Evolutionary conservation across 1,284 basidiomycete genomes (phyloP).

Genomic region (Fomitopsis schrenkii): DNA sequence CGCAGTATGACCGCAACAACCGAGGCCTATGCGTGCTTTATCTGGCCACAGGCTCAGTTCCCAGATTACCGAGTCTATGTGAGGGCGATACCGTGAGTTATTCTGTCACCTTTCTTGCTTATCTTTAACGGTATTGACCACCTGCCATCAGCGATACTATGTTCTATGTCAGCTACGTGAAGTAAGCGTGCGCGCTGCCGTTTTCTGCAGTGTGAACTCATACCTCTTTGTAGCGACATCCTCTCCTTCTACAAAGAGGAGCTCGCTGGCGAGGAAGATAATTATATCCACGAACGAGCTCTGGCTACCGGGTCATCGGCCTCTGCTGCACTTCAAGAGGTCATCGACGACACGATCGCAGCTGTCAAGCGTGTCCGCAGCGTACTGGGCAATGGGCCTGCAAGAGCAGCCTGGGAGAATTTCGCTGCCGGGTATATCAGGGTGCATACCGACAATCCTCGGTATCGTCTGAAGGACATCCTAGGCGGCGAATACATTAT

Average conservation of each 20-base stretch:
- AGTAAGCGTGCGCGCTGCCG: background rate
- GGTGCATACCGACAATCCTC: conserved; percentile 2
- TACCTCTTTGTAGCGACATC: conserved; percentile 8
- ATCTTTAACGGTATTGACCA: background rate
- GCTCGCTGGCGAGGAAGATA: conserved; percentile 10
- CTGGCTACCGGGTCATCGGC: conserved; percentile 6
- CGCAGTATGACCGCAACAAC: conserved; percentile 11
- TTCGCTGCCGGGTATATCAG: conserved; percentile 15
- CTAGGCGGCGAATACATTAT: conserved; percentile 3
- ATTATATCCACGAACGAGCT: conserved; percentile 13
- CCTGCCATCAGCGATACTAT: conserved; percentile 10
- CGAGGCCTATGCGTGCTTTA: conserved; percentile 13
- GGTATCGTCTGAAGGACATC: conserved; percentile 6
- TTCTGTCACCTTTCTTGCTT: background rate
- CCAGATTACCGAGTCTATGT: conserved; percentile 11
- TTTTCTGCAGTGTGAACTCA: background rate
- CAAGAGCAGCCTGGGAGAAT: conserved; percentile 12
- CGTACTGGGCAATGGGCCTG: conserved; percentile 11
- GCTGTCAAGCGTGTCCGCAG: conserved; percentile 8
- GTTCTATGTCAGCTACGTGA: conserved; percentile 12
- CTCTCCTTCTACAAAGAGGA: conserved; percentile 17
- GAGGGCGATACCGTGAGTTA: conserved; percentile 14
- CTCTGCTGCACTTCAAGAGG: conserved; percentile 2
- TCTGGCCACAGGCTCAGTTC: conserved; percentile 15
- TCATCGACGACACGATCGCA: conserved; percentile 11